Evolutionary conservation across 768 basidiomycete species (phyloP).

Genomic region (Daedaleopsis nitida): DNA sequence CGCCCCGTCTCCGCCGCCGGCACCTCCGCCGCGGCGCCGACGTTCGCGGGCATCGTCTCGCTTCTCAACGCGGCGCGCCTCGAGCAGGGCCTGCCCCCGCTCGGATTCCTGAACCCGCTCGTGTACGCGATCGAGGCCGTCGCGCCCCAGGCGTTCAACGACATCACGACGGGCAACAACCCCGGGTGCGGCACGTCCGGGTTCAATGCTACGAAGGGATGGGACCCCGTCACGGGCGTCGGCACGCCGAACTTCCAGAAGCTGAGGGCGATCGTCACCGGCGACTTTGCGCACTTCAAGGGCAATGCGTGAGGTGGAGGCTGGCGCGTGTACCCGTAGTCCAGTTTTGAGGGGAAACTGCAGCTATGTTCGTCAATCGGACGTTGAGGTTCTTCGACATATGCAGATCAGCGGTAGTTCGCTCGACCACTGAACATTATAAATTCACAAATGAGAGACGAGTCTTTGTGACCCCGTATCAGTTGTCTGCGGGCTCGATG

Average conservation of each 20-base stretch:
- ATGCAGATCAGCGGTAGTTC: too few relatives aligned
- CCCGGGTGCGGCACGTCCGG: conserved; percentile 41
- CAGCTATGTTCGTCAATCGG: too few relatives aligned
- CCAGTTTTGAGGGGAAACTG: too few relatives aligned
- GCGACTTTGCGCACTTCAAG: too few relatives aligned
- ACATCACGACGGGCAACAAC: conserved; percentile 38
- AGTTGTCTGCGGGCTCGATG: too few relatives aligned
- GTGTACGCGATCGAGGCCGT: conserved; percentile 28
- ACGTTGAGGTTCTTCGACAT: too few relatives aligned
- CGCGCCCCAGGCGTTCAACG: conserved; percentile 30
- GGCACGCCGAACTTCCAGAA: conserved; percentile 37
- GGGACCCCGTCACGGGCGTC: conserved; percentile 39
- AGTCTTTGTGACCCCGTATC: too few relatives aligned
- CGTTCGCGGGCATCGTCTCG: conserved; percentile 64
- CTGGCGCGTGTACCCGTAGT: too few relatives aligned
- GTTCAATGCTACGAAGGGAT: conserved; percentile 38
- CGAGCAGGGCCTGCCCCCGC: conserved; percentile 29
- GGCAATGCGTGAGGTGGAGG: too few relatives aligned
- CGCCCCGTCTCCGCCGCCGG: conserved; percentile 47
- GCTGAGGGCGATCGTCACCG: conserved; percentile 29
- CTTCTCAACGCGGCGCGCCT: conserved; percentile 48
- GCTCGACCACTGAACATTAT: too few relatives aligned
- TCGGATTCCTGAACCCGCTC: conserved; percentile 43
- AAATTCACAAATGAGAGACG: too few relatives aligned
- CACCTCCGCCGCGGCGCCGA: conserved; percentile 66